Evolutionary conservation across 1,284 basidiomycete genomes (phyloP).

Genomic region (Ganoderma lucidum): DNA sequence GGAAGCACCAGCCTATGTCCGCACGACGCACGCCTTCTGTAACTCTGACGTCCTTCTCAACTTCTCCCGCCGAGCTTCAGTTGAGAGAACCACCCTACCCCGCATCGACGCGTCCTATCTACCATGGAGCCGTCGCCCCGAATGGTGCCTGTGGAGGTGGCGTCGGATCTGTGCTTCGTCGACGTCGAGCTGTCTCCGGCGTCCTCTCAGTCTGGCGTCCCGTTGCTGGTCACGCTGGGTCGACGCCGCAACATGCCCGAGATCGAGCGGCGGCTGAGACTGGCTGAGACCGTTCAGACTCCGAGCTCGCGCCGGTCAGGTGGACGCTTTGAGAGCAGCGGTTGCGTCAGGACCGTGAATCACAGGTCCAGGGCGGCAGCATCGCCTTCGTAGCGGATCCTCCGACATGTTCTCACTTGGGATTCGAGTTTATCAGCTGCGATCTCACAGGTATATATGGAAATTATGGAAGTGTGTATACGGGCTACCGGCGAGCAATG

Average conservation of each 20-base stretch:
- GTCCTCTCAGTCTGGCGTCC: not conserved
- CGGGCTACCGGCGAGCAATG: not conserved
- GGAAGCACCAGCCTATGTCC: conserved; percentile 21
- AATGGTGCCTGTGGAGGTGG: conserved; percentile 11
- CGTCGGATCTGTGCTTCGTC: conserved; percentile 10
- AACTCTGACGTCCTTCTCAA: conserved; percentile 2
- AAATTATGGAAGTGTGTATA: not conserved
- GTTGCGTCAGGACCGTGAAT: conserved; percentile 6
- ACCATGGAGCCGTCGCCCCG: conserved; percentile 10
- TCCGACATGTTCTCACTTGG: conserved; percentile 13
- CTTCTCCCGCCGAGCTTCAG: conserved; percentile 6
- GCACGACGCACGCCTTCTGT: conserved; percentile 10
- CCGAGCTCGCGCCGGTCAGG: conserved; percentile 2
- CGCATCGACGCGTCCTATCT: conserved; percentile 1
- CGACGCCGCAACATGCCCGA: not conserved
- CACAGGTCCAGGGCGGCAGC: not conserved
- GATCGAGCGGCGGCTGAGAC: not conserved
- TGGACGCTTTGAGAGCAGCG: not conserved
- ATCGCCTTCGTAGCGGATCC: conserved; percentile 8
- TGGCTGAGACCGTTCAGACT: not conserved
- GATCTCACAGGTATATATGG: not conserved
- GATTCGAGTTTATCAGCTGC: conserved; percentile 10
- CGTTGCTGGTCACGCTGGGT: conserved; percentile 13
- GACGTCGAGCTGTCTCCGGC: not conserved
- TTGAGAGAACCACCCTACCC: not conserved